These are phyloP conservation scores for Pezizomycotina sp. DNA, from an alignment of 2,329 filamentous ascomycete genomes.

Conservation along the genomic window DNA sequence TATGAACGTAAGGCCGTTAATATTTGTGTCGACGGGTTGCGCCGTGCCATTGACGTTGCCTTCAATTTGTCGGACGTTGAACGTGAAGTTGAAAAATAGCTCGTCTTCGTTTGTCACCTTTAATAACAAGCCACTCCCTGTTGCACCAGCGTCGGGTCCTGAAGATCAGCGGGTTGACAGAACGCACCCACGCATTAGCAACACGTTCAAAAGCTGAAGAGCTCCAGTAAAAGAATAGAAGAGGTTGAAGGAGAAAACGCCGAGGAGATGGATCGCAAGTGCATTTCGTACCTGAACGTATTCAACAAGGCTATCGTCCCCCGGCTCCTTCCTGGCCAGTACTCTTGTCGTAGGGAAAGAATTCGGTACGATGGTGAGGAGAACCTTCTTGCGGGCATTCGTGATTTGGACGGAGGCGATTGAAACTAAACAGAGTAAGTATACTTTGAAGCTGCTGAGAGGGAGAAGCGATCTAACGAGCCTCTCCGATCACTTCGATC, in stretches of 20 bases:
- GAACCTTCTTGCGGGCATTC: constrained; percentile 58
- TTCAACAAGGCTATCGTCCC: constrained; percentile 64
- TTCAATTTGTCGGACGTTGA: constrained; percentile 49
- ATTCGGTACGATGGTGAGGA: constrained; percentile 69
- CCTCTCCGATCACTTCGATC: constrained; percentile 7
- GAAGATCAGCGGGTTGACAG: constrained; percentile 14
- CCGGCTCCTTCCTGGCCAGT: constrained; percentile 50
- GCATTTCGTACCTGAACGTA: constrained; percentile 62
- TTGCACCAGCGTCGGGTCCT: constrained; percentile 58
- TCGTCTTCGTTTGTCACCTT: constrained; percentile 85
- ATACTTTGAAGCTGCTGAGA: constrained; percentile 19
- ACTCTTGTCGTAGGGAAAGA: constrained; percentile 70
- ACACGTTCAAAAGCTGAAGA: constrained; percentile 1
- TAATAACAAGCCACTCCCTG: constrained; percentile 58
- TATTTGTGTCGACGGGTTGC: constrained; percentile 53
- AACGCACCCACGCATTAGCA: background rate
- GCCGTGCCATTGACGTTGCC: constrained; percentile 30
- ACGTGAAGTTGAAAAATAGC: constrained; percentile 81
- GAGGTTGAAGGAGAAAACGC: constrained; percentile 6
- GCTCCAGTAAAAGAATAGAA: constrained; percentile 10
- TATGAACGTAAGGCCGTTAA: constrained; percentile 82
- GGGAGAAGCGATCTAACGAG: constrained; percentile 17
- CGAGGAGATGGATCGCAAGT: constrained; percentile 8
- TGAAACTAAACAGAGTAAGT: constrained; percentile 45
- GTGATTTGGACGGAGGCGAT: constrained; percentile 70